phyloP scores from a whole-genome alignment of 768 basidiomycete genomes.

The Antrodiella citrinella region DNA sequence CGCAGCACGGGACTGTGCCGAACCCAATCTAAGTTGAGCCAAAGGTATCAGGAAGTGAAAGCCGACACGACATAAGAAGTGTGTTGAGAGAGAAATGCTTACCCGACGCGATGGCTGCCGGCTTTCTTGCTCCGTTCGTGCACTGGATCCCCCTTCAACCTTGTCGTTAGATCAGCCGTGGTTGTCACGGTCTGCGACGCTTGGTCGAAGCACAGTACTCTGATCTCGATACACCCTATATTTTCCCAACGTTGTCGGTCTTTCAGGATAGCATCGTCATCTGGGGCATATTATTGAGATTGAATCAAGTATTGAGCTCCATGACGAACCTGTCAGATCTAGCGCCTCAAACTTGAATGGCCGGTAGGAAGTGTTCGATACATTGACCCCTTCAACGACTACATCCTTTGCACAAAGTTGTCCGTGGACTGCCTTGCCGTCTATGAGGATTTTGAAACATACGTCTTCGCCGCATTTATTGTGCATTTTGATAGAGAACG shows the following conservation, averaged over 20 bases:
- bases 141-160: background rate
- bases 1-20: background rate
- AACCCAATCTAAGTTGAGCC: background rate
- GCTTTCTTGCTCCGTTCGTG: slow-evolving; percentile 1
- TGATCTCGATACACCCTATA: background rate
- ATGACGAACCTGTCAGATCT: background rate
- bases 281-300: too few species aligned
- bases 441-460: background rate
- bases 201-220: background rate
- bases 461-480: too few species aligned
- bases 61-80: too few species aligned
- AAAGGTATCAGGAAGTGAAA: background rate
- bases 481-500: too few species aligned
- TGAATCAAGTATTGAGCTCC: too few species aligned
- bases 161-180: background rate
- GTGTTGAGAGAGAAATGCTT: too few species aligned
- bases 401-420: background rate
- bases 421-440: background rate
- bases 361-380: background rate
- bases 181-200: background rate
- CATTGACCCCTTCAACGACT: background rate
- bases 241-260: background rate
- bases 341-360: background rate
- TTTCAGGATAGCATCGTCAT: background rate
- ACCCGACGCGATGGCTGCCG: background rate